Base-by-base conservation (phyloP, 495 filamentous ascomycete species). In the Xylaria bambusicola region DNA sequence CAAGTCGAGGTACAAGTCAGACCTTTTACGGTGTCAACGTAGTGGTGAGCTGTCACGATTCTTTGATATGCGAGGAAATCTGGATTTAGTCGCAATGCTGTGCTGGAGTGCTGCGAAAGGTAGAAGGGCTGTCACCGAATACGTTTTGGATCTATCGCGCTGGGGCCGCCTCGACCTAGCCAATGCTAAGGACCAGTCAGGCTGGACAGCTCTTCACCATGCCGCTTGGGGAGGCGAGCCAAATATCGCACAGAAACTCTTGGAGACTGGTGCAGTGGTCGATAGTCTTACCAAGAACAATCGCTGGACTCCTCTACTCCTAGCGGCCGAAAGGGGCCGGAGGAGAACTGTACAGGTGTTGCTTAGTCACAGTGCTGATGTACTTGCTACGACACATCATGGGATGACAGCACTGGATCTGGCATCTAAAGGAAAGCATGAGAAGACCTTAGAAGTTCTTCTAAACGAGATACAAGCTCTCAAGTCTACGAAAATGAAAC, bases 131-230 rank as follows among this genome's bases (percentile, higher is more conserved):
- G 24, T 23, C 24, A 15, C 24, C 17, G 44, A 47, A 23, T 21
- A 47, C n/a, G 18, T 27, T 3, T 27, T 47, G 17, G 44, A 47
- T 15, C 20, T 47, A 20, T 23, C 44, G 17, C 18, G n/a, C 6
- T 47, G 18, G 44, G 13, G 18, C 2, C 20, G 24, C 24, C 20
- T 27, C 24, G 44, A 23, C 44, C 13, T 47, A 21, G 44, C 15
- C 44, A 47, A 47, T 27, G 20, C 44, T 17, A 23, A 17, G n/a
- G 44, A 47, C 24, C 44, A 27, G 44, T 23, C 44, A 24, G 44
- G 44, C 44, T 47, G 44, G 44, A 47, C 44, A 27, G 20, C 44
- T 12, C 44, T 47, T 47, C 44, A 47, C 44, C 24, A 27, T 15
- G 44, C 44, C 10, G 44, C 18, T 12, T 47, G 44, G 44, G 44